Base-by-base conservation (phyloP, 2,329 filamentous ascomycete genomes). In the Neonectria coccinea region DNA sequence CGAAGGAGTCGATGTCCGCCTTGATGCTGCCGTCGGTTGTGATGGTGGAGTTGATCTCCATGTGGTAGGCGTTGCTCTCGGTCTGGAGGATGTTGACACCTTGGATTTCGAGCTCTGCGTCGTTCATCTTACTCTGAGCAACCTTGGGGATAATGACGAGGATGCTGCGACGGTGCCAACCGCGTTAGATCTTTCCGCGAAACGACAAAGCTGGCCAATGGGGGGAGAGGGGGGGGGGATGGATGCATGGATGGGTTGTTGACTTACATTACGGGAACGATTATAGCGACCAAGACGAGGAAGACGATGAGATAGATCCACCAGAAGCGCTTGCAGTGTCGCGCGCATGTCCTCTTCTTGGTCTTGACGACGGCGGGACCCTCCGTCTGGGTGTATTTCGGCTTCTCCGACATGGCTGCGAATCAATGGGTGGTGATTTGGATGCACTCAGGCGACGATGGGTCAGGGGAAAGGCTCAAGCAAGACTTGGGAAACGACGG, bases 201-300 rank as follows among this genome's bases (percentile, higher is more conserved):
- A 39, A 20, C 27, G 29, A 29, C 25, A 16, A 31, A 31, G 18
- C 41, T n/a, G 18, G 27, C 36, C 14, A 31, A 18, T n/a, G 25
- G 18, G 27, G 36, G 27, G 11, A 2, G 3, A 20, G 18, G 27
- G 36, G 27, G 11, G 11, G 3, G 2, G 31, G 33, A 36, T 36
- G 31, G 31, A 25, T 11, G 31, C 14, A 36, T 14, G 31, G 31
- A 36, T 33, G 11, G 20, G 29, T 47, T 29, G 47, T 48, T 47
- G 29, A 84, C 87, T 85, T 81, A 90, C 88, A 90, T 76, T 42
- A 89, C 79, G 42, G 86, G 81, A 18, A 91, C 83, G 41, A 88
- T 79, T 14, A 91, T 76, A 36, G 88, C 80, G 47, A 85, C 75
- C 48, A 88, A 76, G 65, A 82, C 68, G 61, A 84, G 73, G 56